Base-by-base conservation (phyloP, 805 yeast genomes). In the Candida nitratophila region DNA sequence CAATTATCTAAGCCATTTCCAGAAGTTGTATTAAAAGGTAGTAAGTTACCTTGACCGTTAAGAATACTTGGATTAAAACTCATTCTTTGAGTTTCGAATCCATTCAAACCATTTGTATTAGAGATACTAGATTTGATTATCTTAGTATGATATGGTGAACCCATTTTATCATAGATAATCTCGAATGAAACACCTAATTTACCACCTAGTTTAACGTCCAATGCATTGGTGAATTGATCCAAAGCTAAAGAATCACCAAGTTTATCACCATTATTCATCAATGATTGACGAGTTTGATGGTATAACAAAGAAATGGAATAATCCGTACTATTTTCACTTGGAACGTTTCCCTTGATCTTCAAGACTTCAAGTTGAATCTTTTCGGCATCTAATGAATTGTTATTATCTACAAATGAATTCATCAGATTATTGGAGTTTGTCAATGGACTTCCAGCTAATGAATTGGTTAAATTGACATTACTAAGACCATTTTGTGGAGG, bases 151-250 rank as follows among this genome's bases (percentile, higher is more conserved):
- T 67, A 63, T 3, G 74, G 73, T n/a, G 61, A 64, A 1, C 74
- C 73, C 37, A 65, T 57, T 44, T 72, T 74, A 48, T 74, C 78
- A 50, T 68, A 69, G 20, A 68, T 51, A 36, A 72, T 56, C 20
- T 72, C 75, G 51, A 74, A 75, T 21, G 59, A 57, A 44, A 63
- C 57, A 4, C 58, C 55, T 14, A 60, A 42, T 17, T 54, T 56
- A 3, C 54, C 39, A n/a, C 44, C 48, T 29, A 65, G 48, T 16
- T 57, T 58, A 59, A 65, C 34, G 53, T 68, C 47, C 59, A 69
- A 49, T 53, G 65, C 46, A 56, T 59, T 40, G 57, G 57, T 29
- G 42, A 56, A 44, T 50, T 53, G 53, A 47, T 64, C 46, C 60
- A 65, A 42, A 54, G 59, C 24, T 62, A 50, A 35, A 26, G 47